Base-by-base conservation (phyloP, 441 rosid genomes). In the Pelargonium myrrhifolium region DNA sequence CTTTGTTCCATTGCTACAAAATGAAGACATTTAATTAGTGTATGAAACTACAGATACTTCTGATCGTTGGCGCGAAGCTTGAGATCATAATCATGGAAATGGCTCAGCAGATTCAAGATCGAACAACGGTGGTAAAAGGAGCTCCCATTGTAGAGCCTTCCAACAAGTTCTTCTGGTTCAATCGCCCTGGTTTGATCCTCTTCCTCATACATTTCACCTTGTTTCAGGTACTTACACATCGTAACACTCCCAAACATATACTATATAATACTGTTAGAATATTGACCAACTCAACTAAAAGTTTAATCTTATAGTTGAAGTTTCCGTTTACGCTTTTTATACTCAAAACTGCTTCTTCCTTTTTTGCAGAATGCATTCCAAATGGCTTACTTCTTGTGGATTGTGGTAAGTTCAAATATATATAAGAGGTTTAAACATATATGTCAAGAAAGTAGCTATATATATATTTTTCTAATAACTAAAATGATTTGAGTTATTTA, bases 151-250 rank as follows among this genome's bases (percentile, higher is more conserved):
- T 79, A 4, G 76, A 76, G 76, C 80, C 76, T 4, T 71, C 64
- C 40, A 76, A 74, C 66, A 72, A 67, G 39, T 67, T 74, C 61
- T 79, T 79, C 70, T 76, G 83, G 83, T 79, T 79, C 74, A 74
- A 76, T 40, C 71, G 73, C n/a, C 80, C 83, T 0, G 59, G 74
- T 22, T 65, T 77, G 11, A 74, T 72, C 43, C 78, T 79, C 43
- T 72, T 22, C 56, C 65, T 76, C 53, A 71, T 79, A 39, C 77
- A 79, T 65, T 74, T 79, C 55, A 71, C 79, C 63, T 67, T 79
- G 68, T 79, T 76, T 37, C 75, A 79, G 82, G n/a, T n/a, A n/a
- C n/a, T n/a, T n/a, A n/a, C n/a, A n/a, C n/a, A n/a, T n/a, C n/a
- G n/a, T n/a, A n/a, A n/a, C n/a, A n/a, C n/a, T n/a, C n/a, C n/a